Conservation (phyloP, 768 basidiomycete species). For the Tricholoma sp. region DNA sequence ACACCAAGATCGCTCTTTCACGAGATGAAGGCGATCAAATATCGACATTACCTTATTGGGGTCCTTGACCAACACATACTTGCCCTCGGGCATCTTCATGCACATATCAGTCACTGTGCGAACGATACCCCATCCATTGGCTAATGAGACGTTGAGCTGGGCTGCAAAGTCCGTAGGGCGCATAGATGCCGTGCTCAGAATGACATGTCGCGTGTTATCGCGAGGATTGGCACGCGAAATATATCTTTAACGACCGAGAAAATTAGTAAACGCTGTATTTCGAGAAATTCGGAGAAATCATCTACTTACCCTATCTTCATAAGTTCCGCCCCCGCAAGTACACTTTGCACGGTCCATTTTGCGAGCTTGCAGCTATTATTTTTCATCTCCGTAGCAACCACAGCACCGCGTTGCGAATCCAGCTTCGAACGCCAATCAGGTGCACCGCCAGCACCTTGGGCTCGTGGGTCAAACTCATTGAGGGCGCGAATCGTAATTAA, state of each 20-base stretch:
- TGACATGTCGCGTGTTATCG: slow-evolving; percentile 93
- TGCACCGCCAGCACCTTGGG: slow-evolving; percentile 87
- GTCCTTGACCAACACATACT: slow-evolving; percentile 96
- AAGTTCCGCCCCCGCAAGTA: slow-evolving; percentile 90
- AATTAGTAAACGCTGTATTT: slow-evolving; percentile 1
- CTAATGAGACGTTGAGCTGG: slow-evolving; percentile 91
- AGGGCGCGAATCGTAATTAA: slow-evolving; percentile 90
- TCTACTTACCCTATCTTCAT: slow-evolving; percentile 92
- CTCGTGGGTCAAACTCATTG: slow-evolving; percentile 93
- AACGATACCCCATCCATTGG: slow-evolving; percentile 99
- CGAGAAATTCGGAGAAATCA: background rate
- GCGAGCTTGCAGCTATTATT: slow-evolving; percentile 98
- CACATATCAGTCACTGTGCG: slow-evolving; percentile 91
- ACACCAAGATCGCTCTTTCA: slow-evolving; percentile 2
- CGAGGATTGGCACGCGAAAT: slow-evolving; percentile 92
- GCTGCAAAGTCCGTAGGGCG: slow-evolving; percentile 91
- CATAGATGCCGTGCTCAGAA: slow-evolving; percentile 91
- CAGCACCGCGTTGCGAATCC: slow-evolving; percentile 94
- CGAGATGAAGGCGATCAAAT: background rate
- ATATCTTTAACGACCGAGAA: slow-evolving; percentile 50
- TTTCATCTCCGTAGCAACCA: slow-evolving; percentile 99
- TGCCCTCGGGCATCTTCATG: slow-evolving; percentile 97
- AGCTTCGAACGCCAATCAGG: slow-evolving; percentile 99
- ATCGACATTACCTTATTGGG: slow-evolving; percentile 80
- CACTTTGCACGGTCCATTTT: slow-evolving; percentile 94